Evolutionary conservation across 257 asterid genomes (phyloP).

Genomic region (Primulina tabacum): DNA sequence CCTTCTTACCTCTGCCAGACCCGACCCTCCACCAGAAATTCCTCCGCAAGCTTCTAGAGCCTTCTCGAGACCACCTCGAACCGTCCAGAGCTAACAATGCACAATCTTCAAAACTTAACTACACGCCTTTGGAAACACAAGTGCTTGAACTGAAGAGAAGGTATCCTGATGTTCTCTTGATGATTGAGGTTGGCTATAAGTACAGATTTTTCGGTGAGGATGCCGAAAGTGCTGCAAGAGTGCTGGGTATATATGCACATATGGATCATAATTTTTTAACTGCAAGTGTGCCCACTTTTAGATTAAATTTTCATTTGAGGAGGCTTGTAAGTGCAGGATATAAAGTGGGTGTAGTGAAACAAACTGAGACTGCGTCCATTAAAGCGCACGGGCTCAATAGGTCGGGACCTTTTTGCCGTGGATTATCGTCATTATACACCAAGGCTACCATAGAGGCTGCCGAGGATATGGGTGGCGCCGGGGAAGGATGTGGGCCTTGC

Average conservation of each 20-base stretch:
- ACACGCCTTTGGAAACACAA: conserved; percentile 84
- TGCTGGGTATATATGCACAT: conserved; percentile 75
- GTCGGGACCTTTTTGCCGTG: conserved; percentile 77
- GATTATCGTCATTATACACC: conserved; percentile 83
- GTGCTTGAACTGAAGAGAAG: conserved; percentile 65
- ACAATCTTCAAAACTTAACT: conserved; percentile 33
- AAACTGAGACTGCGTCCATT: conserved; percentile 90
- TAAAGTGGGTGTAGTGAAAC: conserved; percentile 94
- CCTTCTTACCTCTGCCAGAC: too few relatives aligned
- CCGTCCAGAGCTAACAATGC: conserved; percentile 30
- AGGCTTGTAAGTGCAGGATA: conserved; percentile 88
- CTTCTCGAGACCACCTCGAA: conserved; percentile 43
- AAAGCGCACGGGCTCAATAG: conserved; percentile 80
- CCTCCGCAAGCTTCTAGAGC: conserved; percentile 68
- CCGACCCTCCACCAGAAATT: conserved; percentile 71
- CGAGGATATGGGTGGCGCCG: conserved; percentile 74
- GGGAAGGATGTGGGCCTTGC: conserved; percentile 54
- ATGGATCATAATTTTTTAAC: conserved; percentile 86
- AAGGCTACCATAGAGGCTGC: conserved; percentile 92
- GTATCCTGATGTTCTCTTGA: conserved; percentile 77
- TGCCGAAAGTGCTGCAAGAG: conserved; percentile 88
- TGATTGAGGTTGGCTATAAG: conserved; percentile 90
- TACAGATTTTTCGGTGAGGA: conserved; percentile 81
- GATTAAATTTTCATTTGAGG: conserved; percentile 80
- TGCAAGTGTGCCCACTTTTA: conserved; percentile 79